Conservation (phyloP, 1,284 basidiomycete species). For the Cutaneotrichosporon cutaneum region DNA sequence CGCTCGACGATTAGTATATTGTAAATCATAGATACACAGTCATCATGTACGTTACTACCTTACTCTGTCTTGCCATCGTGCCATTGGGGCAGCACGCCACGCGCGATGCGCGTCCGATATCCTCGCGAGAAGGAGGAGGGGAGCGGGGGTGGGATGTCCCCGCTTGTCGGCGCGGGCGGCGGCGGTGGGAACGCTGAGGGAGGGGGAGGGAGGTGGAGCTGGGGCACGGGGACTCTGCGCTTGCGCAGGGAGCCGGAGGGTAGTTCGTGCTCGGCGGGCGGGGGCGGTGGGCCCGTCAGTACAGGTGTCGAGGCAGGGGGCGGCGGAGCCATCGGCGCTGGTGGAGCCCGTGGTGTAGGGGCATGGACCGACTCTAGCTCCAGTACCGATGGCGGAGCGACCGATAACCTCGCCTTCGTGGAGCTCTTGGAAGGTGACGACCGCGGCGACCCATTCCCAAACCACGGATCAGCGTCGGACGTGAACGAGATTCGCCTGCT, state of each 20-base stretch:
- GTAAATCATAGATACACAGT: neutral
- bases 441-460: neutral
- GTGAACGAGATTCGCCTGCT: neutral
- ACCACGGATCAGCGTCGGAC: neutral
- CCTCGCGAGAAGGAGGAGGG: neutral
- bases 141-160: neutral
- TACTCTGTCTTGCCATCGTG: neutral
- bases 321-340: neutral
- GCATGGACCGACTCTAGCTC: neutral
- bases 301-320: neutral
- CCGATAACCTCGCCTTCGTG: neutral
- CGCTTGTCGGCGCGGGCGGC: neutral
- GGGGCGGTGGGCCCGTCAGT: neutral
- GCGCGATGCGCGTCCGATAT: neutral
- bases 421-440: neutral
- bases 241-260: neutral
- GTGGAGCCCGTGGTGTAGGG: no score
- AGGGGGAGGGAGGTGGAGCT: neutral
- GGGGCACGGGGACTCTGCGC: neutral
- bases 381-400: neutral
- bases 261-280: neutral
- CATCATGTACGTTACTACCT: neutral
- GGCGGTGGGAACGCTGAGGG: neutral
- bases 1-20: constrained; percentile 6
- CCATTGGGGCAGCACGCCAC: neutral